A percentile compares a stretch with the other conserved stretches of the same genome.
These are phyloP conservation scores for Hyaloperonospora brassicae DNA, from an alignment of 352 stramenopile genomes.

Conservation along the genomic window DNA sequence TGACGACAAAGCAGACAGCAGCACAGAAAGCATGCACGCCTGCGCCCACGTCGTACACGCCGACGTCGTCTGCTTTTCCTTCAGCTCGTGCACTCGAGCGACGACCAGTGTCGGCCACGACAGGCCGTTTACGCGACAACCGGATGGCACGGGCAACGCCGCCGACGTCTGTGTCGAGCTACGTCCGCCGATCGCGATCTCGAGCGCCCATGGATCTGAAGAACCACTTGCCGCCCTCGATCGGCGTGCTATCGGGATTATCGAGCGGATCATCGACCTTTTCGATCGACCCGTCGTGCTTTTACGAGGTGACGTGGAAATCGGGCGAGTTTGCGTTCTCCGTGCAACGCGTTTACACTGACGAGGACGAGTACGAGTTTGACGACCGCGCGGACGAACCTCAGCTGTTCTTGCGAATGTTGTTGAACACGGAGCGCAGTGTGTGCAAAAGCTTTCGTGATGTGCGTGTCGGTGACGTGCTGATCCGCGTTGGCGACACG, in stretches of 20 bases:
- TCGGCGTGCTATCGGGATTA: constrained; percentile 49
- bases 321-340: constrained; percentile 67
- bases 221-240: constrained; percentile 49
- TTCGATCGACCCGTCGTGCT: constrained; percentile 35
- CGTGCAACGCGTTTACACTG: constrained; percentile 58
- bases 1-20: constrained; percentile 4
- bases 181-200: constrained; percentile 34
- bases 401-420: constrained; percentile 59
- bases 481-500: constrained; percentile 50
- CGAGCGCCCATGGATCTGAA: constrained; percentile 42
- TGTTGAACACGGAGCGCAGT: constrained; percentile 64
- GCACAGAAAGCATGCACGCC: constrained; percentile 11
- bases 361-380: constrained; percentile 36
- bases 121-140: constrained; percentile 3
- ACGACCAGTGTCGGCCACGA: constrained; percentile 19
- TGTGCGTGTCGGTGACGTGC: constrained; percentile 52
- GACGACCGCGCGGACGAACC: constrained; percentile 29
- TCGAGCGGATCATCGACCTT: constrained; percentile 55
- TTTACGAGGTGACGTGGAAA: constrained; percentile 60
- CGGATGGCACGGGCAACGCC: constrained; percentile 11
- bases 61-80: constrained; percentile 21
- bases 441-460: constrained; percentile 58
- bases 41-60: constrained; percentile 25
- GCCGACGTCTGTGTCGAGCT: constrained; percentile 16
- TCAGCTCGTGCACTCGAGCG: constrained; percentile 20